A percentile compares a stretch with the other conserved stretches of the same genome.
phyloP scores from a whole-genome alignment of 768 basidiomycete genomes.

The Sistotremastrum niveocremeum region DNA sequence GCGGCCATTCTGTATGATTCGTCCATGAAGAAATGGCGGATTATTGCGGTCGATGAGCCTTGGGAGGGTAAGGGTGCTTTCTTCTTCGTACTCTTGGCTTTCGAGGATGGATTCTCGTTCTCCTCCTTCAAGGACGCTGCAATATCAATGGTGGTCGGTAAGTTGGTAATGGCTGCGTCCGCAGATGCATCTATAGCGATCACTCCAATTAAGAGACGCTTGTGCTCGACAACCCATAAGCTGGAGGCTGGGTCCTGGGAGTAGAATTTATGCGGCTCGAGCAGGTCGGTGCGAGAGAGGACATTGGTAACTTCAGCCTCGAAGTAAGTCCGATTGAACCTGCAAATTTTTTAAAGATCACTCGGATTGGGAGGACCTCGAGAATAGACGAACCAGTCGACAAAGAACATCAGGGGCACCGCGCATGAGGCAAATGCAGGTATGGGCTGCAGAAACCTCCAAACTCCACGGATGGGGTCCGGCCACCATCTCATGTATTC shows the following conservation, averaged over 20 bases:
- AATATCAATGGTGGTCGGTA: too few species aligned
- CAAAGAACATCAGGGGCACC: conserved; percentile 47
- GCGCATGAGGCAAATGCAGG: conserved; percentile 53
- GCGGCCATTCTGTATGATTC: conserved; percentile 42
- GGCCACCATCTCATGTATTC: conserved; percentile 62
- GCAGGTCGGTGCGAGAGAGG: conserved; percentile 44
- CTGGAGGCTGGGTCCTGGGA: conserved; percentile 47
- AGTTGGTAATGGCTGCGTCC: conserved; percentile 20
- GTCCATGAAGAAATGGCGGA: conserved; percentile 67
- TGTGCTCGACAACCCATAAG: conserved; percentile 56
- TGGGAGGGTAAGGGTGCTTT: conserved; percentile 5
- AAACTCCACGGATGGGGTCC: conserved; percentile 23
- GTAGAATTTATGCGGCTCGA: conserved; percentile 41
- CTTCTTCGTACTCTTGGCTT: conserved; percentile 7
- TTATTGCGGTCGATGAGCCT: conserved; percentile 36
- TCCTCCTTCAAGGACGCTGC: too few species aligned
- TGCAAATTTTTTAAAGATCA: conserved; percentile 13
- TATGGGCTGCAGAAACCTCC: conserved; percentile 44
- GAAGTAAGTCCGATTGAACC: conserved; percentile 59
- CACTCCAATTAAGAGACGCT: conserved; percentile 45
- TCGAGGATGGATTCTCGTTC: neutral
- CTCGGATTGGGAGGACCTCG: neutral
- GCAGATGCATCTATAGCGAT: conserved; percentile 54
- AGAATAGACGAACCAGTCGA: conserved; percentile 47
- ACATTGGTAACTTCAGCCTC: conserved; percentile 39